Evolutionary conservation across 2,329 filamentous ascomycete species (phyloP).

Genomic region (Aspergillus fischeri): DNA sequence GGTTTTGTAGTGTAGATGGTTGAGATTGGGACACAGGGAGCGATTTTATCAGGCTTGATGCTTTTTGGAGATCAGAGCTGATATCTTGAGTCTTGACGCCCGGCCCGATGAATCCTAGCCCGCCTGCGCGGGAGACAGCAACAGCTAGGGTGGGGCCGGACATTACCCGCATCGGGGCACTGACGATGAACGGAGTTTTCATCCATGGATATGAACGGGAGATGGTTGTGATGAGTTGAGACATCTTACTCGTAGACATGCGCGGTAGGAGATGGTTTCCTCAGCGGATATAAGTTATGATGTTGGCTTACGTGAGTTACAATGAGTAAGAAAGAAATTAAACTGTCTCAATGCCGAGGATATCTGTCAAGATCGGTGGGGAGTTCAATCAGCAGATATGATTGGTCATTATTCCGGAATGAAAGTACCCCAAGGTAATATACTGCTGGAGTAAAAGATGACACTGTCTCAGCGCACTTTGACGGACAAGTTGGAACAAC

Average conservation of each 20-base stretch:
- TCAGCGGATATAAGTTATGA: too few species aligned
- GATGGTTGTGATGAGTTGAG: not conserved
- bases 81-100: constrained; percentile 44
- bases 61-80: constrained; percentile 29
- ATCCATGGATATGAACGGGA: constrained; percentile 54
- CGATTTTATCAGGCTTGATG: constrained; percentile 20
- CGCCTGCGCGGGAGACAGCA: constrained; percentile 55
- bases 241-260: not conserved
- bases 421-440: too few species aligned
- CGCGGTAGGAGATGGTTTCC: not conserved
- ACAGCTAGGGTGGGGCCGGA: constrained; percentile 55
- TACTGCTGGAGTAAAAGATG: too few species aligned
- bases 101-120: constrained; percentile 55
- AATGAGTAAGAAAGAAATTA: too few species aligned
- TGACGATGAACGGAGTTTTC: constrained; percentile 55
- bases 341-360: not conserved
- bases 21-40: not conserved
- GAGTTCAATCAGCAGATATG: not conserved
- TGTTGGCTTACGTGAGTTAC: too few species aligned
- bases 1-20: not conserved
- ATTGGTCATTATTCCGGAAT: not conserved
- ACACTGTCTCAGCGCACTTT: not conserved
- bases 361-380: not conserved
- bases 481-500: not conserved
- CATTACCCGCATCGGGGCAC: constrained; percentile 69